A percentile compares a stretch with the other conserved stretches of the same genome.
phyloP scores from a whole-genome alignment of 208 protist species.

The Leishmania guyanensis region DNA sequence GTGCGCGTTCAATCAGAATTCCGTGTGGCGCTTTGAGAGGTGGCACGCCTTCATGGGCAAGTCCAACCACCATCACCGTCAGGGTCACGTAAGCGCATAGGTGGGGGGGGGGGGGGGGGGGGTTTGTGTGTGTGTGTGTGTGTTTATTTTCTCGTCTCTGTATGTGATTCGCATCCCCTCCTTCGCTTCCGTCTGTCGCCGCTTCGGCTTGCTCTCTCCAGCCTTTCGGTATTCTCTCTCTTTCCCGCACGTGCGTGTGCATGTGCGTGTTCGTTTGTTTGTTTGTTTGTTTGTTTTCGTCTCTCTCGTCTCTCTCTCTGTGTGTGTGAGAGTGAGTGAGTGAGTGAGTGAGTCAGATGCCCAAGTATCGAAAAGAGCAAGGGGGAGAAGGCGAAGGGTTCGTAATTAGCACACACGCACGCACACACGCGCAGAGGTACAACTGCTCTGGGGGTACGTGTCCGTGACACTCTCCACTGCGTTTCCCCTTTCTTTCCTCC shows the following conservation, averaged over 20 bases:
- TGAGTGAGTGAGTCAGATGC: background rate
- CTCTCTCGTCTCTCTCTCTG: background rate
- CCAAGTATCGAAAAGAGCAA: background rate
- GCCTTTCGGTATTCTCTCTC: background rate
- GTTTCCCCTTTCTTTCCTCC: too few species aligned
- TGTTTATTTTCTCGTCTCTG: background rate
- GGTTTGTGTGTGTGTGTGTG: background rate
- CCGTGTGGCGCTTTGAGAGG: too few species aligned
- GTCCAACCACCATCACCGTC: too few species aligned
- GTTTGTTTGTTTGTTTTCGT: background rate
- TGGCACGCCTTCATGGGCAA: too few species aligned
- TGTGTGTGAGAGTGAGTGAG: background rate
- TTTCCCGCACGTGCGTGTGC: background rate
- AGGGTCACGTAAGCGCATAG: too few species aligned
- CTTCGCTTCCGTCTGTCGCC: constrained; percentile 4
- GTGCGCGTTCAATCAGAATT: too few species aligned
- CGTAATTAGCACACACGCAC: background rate
- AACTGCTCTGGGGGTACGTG: too few species aligned
- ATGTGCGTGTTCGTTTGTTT: background rate
- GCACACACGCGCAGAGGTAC: too few species aligned
- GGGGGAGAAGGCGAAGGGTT: background rate
- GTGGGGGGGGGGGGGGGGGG: too few species aligned
- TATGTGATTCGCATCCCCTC: background rate
- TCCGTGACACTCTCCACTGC: too few species aligned
- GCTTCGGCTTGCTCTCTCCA: background rate